Evolutionary conservation across 1,284 basidiomycete species (phyloP).

Genomic region (Pterulicium gracile): DNA sequence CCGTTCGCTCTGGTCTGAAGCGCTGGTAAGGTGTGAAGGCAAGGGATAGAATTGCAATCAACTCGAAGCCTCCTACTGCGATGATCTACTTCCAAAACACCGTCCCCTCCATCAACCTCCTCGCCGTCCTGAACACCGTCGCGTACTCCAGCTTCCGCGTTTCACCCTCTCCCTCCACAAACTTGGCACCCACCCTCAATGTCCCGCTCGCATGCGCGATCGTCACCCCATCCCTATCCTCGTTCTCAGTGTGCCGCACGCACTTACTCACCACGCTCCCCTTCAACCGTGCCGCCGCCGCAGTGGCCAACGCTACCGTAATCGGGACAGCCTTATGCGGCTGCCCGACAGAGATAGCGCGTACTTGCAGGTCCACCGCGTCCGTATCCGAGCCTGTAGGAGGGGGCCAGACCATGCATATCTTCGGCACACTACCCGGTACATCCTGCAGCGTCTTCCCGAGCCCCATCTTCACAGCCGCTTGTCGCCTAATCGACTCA

Average conservation of each 20-base stretch:
- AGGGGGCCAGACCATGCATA: slow-evolving; percentile 52
- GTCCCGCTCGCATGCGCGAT: slow-evolving; percentile 53
- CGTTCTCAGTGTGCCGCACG: too few species aligned
- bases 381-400: slow-evolving; percentile 17
- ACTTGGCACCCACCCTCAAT: slow-evolving; percentile 53
- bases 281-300: slow-evolving; percentile 45
- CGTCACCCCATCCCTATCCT: too few species aligned
- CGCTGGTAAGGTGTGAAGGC: too few species aligned
- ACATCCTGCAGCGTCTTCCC: too few species aligned
- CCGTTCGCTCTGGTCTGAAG: too few species aligned
- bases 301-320: slow-evolving; percentile 63
- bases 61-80: slow-evolving; percentile 1
- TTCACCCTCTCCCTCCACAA: slow-evolving; percentile 30
- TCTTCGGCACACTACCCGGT: slow-evolving; percentile 52
- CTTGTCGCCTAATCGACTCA: slow-evolving; percentile 44
- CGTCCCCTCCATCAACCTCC: slow-evolving; percentile 56
- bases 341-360: slow-evolving; percentile 63
- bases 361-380: slow-evolving; percentile 45
- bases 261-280: slow-evolving; percentile 42
- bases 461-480: slow-evolving; percentile 53
- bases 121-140: slow-evolving; percentile 55
- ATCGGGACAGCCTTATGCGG: slow-evolving; percentile 66
- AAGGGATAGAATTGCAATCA: too few species aligned
- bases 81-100: slow-evolving; percentile 24
- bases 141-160: slow-evolving; percentile 48